Percentiles rank a stretch among this genome's conserved stretches.
Evolutionary conservation across 768 basidiomycete genomes (phyloP).

Genomic region (Pleurotus ostreatus): DNA sequence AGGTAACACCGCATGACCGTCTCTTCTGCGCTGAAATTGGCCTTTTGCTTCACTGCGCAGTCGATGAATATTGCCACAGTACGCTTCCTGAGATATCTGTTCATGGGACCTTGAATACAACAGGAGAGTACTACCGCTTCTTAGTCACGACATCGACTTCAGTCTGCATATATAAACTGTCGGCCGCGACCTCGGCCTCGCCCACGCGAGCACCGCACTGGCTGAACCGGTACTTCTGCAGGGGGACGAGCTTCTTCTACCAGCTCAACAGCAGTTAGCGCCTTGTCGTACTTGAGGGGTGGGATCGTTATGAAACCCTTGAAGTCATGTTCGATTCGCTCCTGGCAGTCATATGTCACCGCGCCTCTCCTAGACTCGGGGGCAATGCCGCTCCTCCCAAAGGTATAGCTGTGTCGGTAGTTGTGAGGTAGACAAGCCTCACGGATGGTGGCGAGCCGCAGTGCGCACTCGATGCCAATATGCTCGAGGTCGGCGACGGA

Average conservation of each 20-base stretch:
- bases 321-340: background rate
- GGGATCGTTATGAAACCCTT: background rate
- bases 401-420: background rate
- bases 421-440: slow-evolving; percentile 7
- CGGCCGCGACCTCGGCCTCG: too few relatives aligned
- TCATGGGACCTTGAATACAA: too few relatives aligned
- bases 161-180: too few relatives aligned
- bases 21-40: too few relatives aligned
- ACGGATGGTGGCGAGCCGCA: slow-evolving; percentile 18
- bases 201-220: too few relatives aligned
- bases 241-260: background rate
- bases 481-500: slow-evolving; percentile 15
- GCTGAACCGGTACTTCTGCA: background rate
- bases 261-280: background rate
- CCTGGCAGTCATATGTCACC: background rate
- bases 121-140: too few relatives aligned
- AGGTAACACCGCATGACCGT: too few relatives aligned
- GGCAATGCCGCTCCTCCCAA: too few relatives aligned
- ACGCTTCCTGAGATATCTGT: too few relatives aligned
- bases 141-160: too few relatives aligned
- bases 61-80: too few relatives aligned
- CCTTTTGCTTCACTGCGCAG: too few relatives aligned
- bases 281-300: background rate
- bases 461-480: slow-evolving; percentile 17
- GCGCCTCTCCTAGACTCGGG: background rate